phyloP scores from a whole-genome alignment of 495 filamentous ascomycete genomes.

The Aspergillus mulundensis region DNA sequence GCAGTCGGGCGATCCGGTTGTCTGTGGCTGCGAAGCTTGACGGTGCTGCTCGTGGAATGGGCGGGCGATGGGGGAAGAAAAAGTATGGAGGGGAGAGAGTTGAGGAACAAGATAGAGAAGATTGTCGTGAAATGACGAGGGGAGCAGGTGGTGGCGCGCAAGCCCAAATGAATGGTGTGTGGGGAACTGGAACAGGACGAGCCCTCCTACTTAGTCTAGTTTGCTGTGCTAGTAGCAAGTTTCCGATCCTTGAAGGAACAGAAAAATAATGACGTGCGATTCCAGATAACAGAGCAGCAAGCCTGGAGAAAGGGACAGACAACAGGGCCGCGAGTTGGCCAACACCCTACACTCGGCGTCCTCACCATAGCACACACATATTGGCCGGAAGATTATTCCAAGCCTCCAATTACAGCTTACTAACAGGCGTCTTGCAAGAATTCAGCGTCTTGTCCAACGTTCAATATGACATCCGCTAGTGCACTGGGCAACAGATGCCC shows the following conservation, averaged over 20 bases:
- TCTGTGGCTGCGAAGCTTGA: constrained; percentile 3
- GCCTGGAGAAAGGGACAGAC: constrained; percentile 12
- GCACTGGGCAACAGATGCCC: neutral
- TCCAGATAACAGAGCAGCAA: constrained; percentile 19
- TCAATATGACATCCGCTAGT: neutral
- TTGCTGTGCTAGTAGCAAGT: constrained; percentile 11
- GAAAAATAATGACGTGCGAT: constrained; percentile 40
- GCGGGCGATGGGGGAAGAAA: constrained; percentile 1
- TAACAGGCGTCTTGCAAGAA: constrained; percentile 11
- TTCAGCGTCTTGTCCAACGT: neutral
- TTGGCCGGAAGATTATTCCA: constrained; percentile 27
- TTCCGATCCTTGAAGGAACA: constrained; percentile 26
- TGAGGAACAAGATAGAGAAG: constrained; percentile 1
- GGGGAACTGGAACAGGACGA: constrained; percentile 16
- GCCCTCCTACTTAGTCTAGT: constrained; percentile 12
- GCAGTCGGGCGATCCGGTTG: constrained; percentile 1
- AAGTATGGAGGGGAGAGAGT: constrained; percentile 6
- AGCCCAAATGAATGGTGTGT: constrained; percentile 21
- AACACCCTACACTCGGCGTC: neutral
- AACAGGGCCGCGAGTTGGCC: constrained; percentile 4
- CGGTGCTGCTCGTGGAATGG: neutral
- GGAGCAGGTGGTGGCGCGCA: constrained; percentile 25
- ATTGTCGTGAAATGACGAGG: constrained; percentile 14
- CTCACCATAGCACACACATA: constrained; percentile 14
- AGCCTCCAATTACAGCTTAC: constrained; percentile 14